Evolutionary conservation across 2,329 filamentous ascomycete genomes (phyloP).

Genomic region (Dactylellina leptospora): DNA sequence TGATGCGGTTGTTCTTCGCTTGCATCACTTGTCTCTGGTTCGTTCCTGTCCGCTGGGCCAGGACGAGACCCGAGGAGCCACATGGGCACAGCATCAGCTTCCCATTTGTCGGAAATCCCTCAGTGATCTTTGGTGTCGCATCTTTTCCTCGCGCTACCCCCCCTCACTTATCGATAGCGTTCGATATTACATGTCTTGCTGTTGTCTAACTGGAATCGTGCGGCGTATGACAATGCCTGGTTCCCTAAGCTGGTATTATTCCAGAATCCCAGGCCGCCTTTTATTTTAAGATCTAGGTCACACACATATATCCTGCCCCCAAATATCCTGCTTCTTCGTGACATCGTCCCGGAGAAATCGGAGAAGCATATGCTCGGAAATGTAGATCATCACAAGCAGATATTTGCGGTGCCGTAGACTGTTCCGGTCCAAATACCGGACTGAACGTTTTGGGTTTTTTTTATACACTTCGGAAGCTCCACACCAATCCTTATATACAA

Average conservation of each 20-base stretch:
- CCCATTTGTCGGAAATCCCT: slow-evolving; percentile 46
- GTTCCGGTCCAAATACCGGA: slow-evolving; percentile 23
- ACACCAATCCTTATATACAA: slow-evolving; percentile 49
- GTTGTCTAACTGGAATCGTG: too few relatives aligned
- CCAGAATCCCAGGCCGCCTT: too few relatives aligned
- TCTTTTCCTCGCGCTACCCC: neutral
- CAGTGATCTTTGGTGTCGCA: neutral
- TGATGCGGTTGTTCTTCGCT: neutral
- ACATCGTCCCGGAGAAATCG: too few relatives aligned
- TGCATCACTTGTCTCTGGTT: neutral
- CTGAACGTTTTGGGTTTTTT: too few relatives aligned
- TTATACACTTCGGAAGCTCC: slow-evolving; percentile 51
- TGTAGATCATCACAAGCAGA: too few relatives aligned
- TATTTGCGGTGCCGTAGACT: neutral
- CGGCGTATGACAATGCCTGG: too few relatives aligned
- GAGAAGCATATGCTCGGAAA: too few relatives aligned
- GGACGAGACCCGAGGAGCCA: slow-evolving; percentile 16
- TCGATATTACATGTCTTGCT: too few relatives aligned
- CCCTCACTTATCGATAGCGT: neutral
- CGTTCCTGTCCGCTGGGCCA: neutral
- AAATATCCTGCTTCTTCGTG: too few relatives aligned
- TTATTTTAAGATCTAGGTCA: too few relatives aligned
- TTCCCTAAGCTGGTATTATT: too few relatives aligned
- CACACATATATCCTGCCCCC: too few relatives aligned
- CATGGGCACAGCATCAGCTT: slow-evolving; percentile 42